These are phyloP conservation scores for Aspergillus amoenus DNA, from an alignment of 2,329 filamentous ascomycete species.

Conservation along the genomic window DNA sequence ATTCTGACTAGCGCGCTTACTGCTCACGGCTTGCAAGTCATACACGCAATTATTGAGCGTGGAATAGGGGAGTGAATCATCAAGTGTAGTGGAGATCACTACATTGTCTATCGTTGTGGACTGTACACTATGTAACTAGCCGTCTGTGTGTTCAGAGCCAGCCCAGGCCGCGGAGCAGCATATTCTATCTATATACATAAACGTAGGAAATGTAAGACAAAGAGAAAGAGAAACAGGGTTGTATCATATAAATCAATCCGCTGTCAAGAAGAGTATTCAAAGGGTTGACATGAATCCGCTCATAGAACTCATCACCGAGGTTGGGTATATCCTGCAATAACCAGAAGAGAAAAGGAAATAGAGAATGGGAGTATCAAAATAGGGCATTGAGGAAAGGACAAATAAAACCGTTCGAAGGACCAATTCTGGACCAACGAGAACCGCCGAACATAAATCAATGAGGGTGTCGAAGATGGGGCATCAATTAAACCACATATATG, in stretches of 20 bases:
- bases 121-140: no score
- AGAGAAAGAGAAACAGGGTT: background rate
- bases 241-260: background rate
- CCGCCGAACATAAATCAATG: background rate
- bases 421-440: background rate
- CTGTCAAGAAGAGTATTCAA: background rate
- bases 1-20: no score
- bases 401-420: background rate
- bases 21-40: no score
- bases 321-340: conserved; percentile 2
- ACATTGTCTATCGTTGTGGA: no score
- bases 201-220: no score
- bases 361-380: background rate
- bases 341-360: background rate
- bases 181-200: no score
- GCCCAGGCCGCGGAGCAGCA: no score
- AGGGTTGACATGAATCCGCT: background rate
- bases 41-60: no score
- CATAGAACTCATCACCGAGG: conserved; percentile 4
- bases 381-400: background rate
- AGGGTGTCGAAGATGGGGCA: background rate
- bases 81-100: no score
- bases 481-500: conserved; percentile 5
- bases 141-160: no score
- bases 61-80: no score